Evolutionary conservation across 768 basidiomycete genomes (phyloP), one percentile per base, ranked within the genome.

Genomic region (Nidularia pulvinata): DNA sequence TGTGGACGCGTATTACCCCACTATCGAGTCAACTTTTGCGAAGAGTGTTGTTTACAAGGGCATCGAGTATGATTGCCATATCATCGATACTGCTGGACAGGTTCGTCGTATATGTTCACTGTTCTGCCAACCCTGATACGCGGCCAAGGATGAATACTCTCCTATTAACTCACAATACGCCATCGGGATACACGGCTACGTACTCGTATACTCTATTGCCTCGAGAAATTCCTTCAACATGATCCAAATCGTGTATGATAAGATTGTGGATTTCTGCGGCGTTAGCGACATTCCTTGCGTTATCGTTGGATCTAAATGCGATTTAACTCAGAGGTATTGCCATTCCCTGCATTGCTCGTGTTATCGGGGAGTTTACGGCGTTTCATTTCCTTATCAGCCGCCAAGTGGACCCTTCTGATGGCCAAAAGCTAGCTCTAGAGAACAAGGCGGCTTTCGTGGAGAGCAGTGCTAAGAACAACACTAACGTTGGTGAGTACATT

Each of bases 41-140:
- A 97, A 96, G 79, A 86, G 80, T 55, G 85, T 98, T 64, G 82
- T 80, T 54, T 89, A 91, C 76, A 92, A 91, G 52, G 95, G 95
- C 48, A 80, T 88, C 33, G 93, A 95, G 64, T 98, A 95, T 64
- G 89, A 94, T 56, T 95, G 95, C 73, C 94, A 96, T 72, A 95
- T 98, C 74, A 93, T 98, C 62, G 96, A 98, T 69, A 96, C 94
- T 58, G 96, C 96, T 49, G 96, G 96, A 32, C 96, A 98, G 85
- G 95, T 93, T 53, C 59, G 83, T 67, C 16, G 35, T 42, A 9
- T 25, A 42, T 7, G 36, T 42, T 33, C 5, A 7, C 46, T 55
- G 7, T 16, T 36, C 34, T 34, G 14, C n/a, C 32, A 19, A 32
- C 7, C 9, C 11, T 30, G 44, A 34, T 22, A 4, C 11, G 3